Evolutionary conservation across 169 alveolate genomes (phyloP).

Genomic region (Plasmodium falciparum): DNA sequence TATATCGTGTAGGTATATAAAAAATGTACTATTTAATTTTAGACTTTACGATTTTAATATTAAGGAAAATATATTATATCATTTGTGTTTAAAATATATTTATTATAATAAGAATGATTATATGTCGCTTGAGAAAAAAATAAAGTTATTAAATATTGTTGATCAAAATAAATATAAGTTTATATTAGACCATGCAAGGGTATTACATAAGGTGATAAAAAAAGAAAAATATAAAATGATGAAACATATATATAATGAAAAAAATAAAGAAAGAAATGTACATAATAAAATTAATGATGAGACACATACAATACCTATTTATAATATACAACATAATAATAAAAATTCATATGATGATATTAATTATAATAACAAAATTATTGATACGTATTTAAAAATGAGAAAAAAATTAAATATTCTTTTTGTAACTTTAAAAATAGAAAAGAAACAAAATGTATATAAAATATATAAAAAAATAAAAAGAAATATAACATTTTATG

Average conservation of each 20-base stretch:
- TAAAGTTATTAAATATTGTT: slow-evolving; percentile 20
- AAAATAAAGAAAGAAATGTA: too few relatives aligned
- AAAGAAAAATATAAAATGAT: not conserved
- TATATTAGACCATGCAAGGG: slow-evolving; percentile 39
- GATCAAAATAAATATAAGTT: slow-evolving; percentile 38
- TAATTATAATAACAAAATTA: slow-evolving; percentile 17
- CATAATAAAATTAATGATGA: too few relatives aligned
- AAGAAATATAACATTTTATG: slow-evolving; percentile 59
- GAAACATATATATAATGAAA: too few relatives aligned
- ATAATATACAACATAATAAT: too few relatives aligned
- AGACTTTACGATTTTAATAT: slow-evolving; percentile 19
- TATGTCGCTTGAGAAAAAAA: not conserved
- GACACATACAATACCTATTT: too few relatives aligned
- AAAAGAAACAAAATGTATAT: slow-evolving; percentile 2
- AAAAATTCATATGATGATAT: not conserved
- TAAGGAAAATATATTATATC: slow-evolving; percentile 68
- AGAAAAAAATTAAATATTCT: slow-evolving; percentile 45
- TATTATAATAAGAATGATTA: slow-evolving; percentile 12
- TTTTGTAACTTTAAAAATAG: slow-evolving; percentile 21
- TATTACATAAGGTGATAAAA: slow-evolving; percentile 24
- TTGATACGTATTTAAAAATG: slow-evolving; percentile 48
- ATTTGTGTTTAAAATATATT: slow-evolving; percentile 23
- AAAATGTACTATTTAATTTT: slow-evolving; percentile 12
- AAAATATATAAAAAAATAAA: slow-evolving; percentile 38
- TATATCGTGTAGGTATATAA: slow-evolving; percentile 17